These are phyloP conservation scores for Schizothecium vesticola DNA, from an alignment of 495 filamentous ascomycete species.

Conservation along the genomic window DNA sequence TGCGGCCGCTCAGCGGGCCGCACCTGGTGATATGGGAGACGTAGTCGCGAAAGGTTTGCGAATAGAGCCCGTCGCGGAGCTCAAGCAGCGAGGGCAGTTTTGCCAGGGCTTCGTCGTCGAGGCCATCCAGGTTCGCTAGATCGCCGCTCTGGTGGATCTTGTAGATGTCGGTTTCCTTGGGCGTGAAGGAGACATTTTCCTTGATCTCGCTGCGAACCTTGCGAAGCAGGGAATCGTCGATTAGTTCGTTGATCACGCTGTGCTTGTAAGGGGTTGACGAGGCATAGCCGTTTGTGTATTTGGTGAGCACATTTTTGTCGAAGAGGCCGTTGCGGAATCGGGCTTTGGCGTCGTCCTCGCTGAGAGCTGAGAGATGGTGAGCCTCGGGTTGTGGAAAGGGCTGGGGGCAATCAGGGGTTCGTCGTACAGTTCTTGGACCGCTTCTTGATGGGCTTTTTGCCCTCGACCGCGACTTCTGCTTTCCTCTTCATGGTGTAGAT, in stretches of 20 bases:
- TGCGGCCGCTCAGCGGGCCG: slow-evolving; percentile 80
- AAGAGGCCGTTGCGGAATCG: slow-evolving; percentile 75
- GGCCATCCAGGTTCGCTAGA: slow-evolving; percentile 90
- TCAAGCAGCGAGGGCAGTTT: slow-evolving; percentile 79
- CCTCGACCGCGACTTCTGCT: slow-evolving; percentile 30
- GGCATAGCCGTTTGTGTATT: slow-evolving; percentile 66
- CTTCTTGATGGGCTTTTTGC: slow-evolving; percentile 38
- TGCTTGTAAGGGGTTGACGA: slow-evolving; percentile 82
- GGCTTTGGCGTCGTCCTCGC: slow-evolving; percentile 40
- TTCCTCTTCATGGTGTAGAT: slow-evolving; percentile 44
- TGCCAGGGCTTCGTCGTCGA: slow-evolving; percentile 74
- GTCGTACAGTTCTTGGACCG: slow-evolving; percentile 39
- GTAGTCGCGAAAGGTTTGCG: slow-evolving; percentile 79
- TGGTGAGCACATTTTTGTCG: slow-evolving; percentile 56
- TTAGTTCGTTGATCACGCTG: slow-evolving; percentile 75
- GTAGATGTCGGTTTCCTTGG: slow-evolving; percentile 99
- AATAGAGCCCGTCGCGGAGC: slow-evolving; percentile 91
- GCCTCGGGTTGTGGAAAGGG: slow-evolving; percentile 7
- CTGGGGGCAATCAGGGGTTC: background rate
- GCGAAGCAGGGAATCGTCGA: slow-evolving; percentile 74
- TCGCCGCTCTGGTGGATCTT: slow-evolving; percentile 99
- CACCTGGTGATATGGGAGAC: slow-evolving; percentile 78
- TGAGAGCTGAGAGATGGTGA: slow-evolving; percentile 31
- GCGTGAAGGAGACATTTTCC: slow-evolving; percentile 84
- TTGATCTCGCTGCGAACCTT: slow-evolving; percentile 84